phyloP scores from a whole-genome alignment of 2,329 filamentous ascomycete species.

The Gnomoniopsis smithogilvyi region DNA sequence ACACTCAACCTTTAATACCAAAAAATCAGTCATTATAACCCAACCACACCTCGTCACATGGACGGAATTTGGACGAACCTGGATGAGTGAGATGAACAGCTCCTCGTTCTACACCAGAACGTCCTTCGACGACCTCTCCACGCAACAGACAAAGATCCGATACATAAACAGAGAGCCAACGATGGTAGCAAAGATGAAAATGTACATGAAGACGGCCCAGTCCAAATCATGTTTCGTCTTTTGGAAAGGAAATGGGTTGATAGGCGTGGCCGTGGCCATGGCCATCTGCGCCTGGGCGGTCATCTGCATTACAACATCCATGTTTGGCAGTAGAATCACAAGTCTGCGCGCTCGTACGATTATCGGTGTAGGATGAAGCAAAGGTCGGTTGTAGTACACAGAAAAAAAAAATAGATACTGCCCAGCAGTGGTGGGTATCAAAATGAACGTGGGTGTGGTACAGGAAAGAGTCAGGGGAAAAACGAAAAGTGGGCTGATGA shows the following conservation, averaged over 20 bases:
- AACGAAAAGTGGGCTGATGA: slow-evolving; percentile 10
- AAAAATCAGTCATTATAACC: neutral
- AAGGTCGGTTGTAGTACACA: neutral
- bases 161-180: slow-evolving; percentile 2
- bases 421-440: neutral
- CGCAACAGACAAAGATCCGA: slow-evolving; percentile 7
- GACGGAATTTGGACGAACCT: too few species aligned
- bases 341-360: neutral
- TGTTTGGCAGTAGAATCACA: neutral
- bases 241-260: slow-evolving; percentile 12
- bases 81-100: neutral
- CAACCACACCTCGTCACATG: neutral
- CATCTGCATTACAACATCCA: slow-evolving; percentile 7
- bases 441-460: neutral
- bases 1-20: too few species aligned
- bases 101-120: neutral
- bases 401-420: neutral
- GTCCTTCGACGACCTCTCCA: neutral
- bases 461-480: neutral
- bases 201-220: slow-evolving; percentile 11
- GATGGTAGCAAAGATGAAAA: slow-evolving; percentile 6
- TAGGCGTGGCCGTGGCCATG: slow-evolving; percentile 1
- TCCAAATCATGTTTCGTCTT: slow-evolving; percentile 9
- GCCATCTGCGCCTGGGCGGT: neutral
- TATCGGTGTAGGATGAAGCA: neutral